phyloP scores from a whole-genome alignment of 768 basidiomycete genomes.

The Cubamyces lactineus region DNA sequence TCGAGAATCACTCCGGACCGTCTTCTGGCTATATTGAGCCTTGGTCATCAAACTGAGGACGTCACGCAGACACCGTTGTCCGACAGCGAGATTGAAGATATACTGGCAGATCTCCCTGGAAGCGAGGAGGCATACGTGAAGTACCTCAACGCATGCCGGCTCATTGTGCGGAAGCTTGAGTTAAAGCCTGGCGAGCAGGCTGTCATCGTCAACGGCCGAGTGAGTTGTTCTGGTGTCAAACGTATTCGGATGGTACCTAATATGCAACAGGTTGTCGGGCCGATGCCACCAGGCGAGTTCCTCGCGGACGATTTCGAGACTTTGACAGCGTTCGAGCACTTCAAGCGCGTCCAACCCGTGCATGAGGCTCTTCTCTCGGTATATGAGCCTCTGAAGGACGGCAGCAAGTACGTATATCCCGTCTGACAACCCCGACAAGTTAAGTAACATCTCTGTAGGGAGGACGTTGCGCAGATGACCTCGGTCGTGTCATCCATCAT shows the following conservation, averaged over 20 bases:
- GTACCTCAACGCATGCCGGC: slow-evolving; percentile 49
- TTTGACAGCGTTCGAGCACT: slow-evolving; percentile 74
- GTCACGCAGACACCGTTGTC: slow-evolving; percentile 45
- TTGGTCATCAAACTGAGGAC: slow-evolving; percentile 25
- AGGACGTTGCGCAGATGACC: slow-evolving; percentile 59
- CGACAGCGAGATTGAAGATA: slow-evolving; percentile 35
- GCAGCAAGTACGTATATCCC: slow-evolving; percentile 7
- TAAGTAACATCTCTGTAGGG: slow-evolving; percentile 40
- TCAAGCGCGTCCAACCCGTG: slow-evolving; percentile 70
- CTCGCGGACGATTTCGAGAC: slow-evolving; percentile 69
- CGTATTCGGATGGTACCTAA: neutral
- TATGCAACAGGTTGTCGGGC: slow-evolving; percentile 69
- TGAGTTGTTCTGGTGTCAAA: slow-evolving; percentile 40
- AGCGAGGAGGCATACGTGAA: slow-evolving; percentile 43
- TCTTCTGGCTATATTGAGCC: slow-evolving; percentile 46
- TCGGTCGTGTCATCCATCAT: slow-evolving; percentile 73
- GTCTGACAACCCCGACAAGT: neutral
- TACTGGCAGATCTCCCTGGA: slow-evolving; percentile 40
- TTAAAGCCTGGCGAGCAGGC: slow-evolving; percentile 63
- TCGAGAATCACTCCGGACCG: slow-evolving; percentile 42
- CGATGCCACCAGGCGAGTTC: slow-evolving; percentile 64
- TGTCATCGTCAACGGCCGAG: slow-evolving; percentile 82
- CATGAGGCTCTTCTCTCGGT: slow-evolving; percentile 64
- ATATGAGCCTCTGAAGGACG: slow-evolving; percentile 19
- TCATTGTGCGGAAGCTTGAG: slow-evolving; percentile 59